Base-by-base conservation (phyloP, 2,329 filamentous ascomycete species). In the Aspergillus niger region DNA sequence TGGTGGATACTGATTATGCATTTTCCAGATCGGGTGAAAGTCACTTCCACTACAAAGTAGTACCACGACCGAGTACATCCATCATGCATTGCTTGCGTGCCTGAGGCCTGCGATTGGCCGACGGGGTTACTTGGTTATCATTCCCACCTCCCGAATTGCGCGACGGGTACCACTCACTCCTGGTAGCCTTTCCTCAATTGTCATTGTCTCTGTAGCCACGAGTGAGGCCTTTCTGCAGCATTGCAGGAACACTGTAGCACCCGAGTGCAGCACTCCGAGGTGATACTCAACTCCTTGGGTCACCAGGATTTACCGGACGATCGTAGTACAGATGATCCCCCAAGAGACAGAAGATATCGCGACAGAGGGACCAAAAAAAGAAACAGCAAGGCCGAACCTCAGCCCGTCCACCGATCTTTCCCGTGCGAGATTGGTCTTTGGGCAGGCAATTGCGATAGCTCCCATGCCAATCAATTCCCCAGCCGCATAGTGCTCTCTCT, bases 401-500 rank as follows among this genome's bases (percentile, higher is more conserved):
- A 44, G 24, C 44, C 22, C 11, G 24, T 26, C 24, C 44, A 28
- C 24, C 44, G 44, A 49, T 24, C 13, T 49, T 5, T 15, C 44
- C 44, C 44, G 44, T 13, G 44, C 22, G 22, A 26, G 44, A 26
- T 28, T 30, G 47, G 15, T 28, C 47, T 30, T 50, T 30, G 47
- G 36, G 50, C 57, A 53, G 59, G 58, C 58, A 53, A 47, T 51
- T 50, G 54, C 60, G 55, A 65, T 53, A 59, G 49, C 57, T 57
- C 39, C 57, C 48, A 60, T 24, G 49, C 63, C 65, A 67, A 67
- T 64, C 56, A 63, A 58, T 59, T 30, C 20, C 38, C 65, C 65
- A 64, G 63, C 58, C 63, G 57, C 58, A 28, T n/a, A 32, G 36
- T 39, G 58, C 54, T 54, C 26, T 13, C 30, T n/a, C 20, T n/a